Evolutionary conservation across 1,284 basidiomycete species (phyloP), one percentile per base, ranked within the genome.

Genomic region (Sphagnurus paluster): DNA sequence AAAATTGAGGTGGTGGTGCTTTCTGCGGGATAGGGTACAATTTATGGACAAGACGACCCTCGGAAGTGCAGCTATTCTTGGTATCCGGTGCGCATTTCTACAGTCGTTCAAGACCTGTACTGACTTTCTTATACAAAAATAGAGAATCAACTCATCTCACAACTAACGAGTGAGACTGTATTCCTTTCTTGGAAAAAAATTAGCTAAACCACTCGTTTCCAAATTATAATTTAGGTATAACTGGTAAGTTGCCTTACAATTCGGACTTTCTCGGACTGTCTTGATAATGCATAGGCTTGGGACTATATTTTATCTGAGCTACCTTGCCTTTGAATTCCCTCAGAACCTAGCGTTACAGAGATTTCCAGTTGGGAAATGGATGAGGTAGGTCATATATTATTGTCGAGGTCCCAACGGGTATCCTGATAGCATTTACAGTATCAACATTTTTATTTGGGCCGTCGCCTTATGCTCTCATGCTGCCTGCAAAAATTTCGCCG

Each of bases 321-420:
- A 84, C 60, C 72, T 86, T 7, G 56, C 69, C 13, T 86, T 85
- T 54, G 80, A 86, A 59, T 84, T 81, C 56, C 84, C 84, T 3
- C 85, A 89, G 59, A 87, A 86, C 55, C 67, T 87, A n/a, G 83
- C 79, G 2, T 72, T 90, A 5, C 87, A 90, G 57, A 73, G 77
- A 16, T 82, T 88, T 52, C 87, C 86, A 0, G 83, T 88, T 19
- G 87, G 82, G 23, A 87, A 82, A 69, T 89, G 87, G 87, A 85
- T 90, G 82, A 85, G 82, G 82, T 75, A 54, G 41, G 53, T n/a
- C n/a, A n/a, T n/a, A n/a, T n/a, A n/a, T n/a, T n/a, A n/a, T n/a
- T n/a, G n/a, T n/a, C n/a, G n/a, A n/a, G n/a, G n/a, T n/a, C n/a
- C n/a, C n/a, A n/a, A n/a, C n/a, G n/a, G n/a, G n/a, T n/a, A n/a